A percentile compares a stretch with the other conserved stretches of the same genome.
phyloP scores from a whole-genome alignment of 2,329 filamentous ascomycete species.

The Alternaria sp. region DNA sequence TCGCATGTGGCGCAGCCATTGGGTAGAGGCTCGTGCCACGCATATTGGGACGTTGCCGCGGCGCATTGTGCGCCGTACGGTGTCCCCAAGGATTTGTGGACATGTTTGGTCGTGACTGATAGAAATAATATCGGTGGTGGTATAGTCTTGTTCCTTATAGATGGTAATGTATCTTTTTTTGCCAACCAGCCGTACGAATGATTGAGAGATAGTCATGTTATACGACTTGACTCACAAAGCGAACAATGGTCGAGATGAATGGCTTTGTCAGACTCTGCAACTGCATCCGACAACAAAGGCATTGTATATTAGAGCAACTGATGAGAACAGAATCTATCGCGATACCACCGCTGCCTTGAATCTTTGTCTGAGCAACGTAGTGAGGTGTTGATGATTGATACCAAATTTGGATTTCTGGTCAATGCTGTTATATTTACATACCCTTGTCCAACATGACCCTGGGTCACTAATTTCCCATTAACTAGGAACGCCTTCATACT shows the following conservation, averaged over 20 bases:
- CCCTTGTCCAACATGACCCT: not conserved
- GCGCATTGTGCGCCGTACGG: not conserved
- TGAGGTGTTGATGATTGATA: not conserved
- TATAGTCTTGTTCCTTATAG: not conserved
- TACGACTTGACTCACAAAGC: slow-evolving; percentile 1
- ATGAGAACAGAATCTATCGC: not conserved
- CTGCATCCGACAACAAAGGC: not conserved
- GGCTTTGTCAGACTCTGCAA: not conserved
- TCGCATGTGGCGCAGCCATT: no score
- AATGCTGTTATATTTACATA: not conserved
- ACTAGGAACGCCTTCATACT: slow-evolving; percentile 73
- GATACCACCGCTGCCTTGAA: not conserved
- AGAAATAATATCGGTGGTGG: not conserved
- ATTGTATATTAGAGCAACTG: not conserved
- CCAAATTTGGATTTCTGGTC: not conserved
- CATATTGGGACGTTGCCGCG: not conserved
- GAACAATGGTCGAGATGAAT: not conserved
- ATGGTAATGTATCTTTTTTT: not conserved
- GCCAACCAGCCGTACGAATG: not conserved
- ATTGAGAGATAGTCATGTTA: not conserved
- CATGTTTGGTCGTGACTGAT: not conserved
- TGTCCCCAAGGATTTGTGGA: not conserved
- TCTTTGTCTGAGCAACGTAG: not conserved
- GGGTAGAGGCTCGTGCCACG: not conserved
- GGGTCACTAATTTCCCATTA: slow-evolving; percentile 8